Evolutionary conservation across 345 rosid species (phyloP).

Genomic region (Odontarrhena argentea): DNA sequence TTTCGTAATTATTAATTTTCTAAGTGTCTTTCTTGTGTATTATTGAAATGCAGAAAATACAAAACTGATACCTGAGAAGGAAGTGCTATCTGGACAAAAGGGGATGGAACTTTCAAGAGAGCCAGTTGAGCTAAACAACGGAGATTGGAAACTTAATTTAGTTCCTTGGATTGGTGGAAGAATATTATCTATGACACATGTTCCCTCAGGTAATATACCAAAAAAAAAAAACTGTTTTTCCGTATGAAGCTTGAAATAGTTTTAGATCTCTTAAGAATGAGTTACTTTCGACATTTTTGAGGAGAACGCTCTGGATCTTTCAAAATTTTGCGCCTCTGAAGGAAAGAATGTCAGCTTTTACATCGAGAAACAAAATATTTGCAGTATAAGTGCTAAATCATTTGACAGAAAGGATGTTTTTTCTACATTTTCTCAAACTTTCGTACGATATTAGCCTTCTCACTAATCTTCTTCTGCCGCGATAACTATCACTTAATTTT

Average conservation of each 20-base stretch:
- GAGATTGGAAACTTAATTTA: conserved; percentile 69
- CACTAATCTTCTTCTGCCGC: not conserved
- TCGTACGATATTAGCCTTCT: not conserved
- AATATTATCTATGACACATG: conserved; percentile 85
- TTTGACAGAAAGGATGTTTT: no score
- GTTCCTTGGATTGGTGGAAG: conserved; percentile 98
- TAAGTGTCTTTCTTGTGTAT: conserved; percentile 3
- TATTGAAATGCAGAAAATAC: conserved; percentile 54
- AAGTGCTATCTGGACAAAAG: conserved; percentile 55
- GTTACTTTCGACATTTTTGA: conserved; percentile 1
- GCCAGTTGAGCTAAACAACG: conserved; percentile 68
- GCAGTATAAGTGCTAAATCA: no score
- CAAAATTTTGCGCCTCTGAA: not conserved
- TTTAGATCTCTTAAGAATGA: not conserved
- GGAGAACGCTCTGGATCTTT: not conserved
- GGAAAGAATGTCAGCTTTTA: not conserved
- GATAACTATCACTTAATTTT: not conserved
- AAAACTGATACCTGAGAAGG: conserved; percentile 61
- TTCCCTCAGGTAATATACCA: conserved; percentile 69
- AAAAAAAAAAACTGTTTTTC: not conserved
- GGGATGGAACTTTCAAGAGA: conserved; percentile 64
- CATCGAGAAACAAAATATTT: not conserved
- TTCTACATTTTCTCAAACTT: not conserved
- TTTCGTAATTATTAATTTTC: conserved; percentile 8
- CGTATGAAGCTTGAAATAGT: conserved; percentile 4